Conservation (phyloP, 2,329 filamentous ascomycete genomes). For the Colletotrichum sp. region DNA sequence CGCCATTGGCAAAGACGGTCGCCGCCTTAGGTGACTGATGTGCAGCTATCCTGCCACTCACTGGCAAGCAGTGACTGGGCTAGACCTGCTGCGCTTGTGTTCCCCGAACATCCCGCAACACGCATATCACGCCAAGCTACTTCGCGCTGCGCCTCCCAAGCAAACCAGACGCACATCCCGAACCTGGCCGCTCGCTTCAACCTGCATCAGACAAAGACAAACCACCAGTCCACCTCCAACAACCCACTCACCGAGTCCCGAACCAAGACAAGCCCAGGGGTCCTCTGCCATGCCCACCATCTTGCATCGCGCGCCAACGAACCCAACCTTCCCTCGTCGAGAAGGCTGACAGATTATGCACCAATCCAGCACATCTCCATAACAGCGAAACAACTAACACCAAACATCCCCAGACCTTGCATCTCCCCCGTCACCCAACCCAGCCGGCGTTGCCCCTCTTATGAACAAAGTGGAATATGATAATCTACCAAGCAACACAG, state of each 20-base stretch:
- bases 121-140: conserved; percentile 7
- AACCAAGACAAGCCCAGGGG: conserved; percentile 5
- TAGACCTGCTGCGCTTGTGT: neutral
- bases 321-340: conserved; percentile 21
- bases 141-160: neutral
- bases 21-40: neutral
- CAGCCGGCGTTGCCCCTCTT: neutral
- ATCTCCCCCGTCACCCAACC: neutral
- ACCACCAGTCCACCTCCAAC: neutral
- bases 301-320: conserved; percentile 1
- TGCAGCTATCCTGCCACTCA: neutral
- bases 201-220: neutral
- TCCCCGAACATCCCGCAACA: neutral
- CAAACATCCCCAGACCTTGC: neutral
- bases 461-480: neutral
- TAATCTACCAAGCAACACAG: neutral
- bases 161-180: neutral
- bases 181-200: neutral
- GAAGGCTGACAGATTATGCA: conserved; percentile 21
- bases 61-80: neutral
- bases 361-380: neutral
- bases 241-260: neutral
- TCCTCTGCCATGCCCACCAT: neutral
- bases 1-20: neutral
- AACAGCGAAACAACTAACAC: neutral